phyloP scores from a whole-genome alignment of 2,329 filamentous ascomycete genomes.

The Didymella arachidicola region DNA sequence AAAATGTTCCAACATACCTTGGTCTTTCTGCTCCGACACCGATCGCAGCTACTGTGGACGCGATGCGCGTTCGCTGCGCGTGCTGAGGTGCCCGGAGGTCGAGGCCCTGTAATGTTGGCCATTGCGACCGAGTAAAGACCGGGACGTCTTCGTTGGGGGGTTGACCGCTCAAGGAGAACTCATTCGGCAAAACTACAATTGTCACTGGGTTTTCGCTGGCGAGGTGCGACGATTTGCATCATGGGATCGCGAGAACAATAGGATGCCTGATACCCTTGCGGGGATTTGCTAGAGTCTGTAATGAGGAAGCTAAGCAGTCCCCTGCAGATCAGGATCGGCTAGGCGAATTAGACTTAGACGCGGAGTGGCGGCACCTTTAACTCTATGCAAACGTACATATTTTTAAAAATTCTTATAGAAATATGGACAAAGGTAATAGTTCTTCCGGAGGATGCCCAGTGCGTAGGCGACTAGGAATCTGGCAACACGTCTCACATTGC shows the following conservation, averaged over 20 bases:
- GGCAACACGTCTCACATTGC: constrained; percentile 10
- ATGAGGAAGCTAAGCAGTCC: constrained; percentile 12
- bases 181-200: constrained; percentile 12
- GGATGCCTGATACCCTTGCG: constrained; percentile 15
- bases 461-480: constrained; percentile 1
- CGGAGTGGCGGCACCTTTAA: constrained; percentile 5
- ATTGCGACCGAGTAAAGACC: constrained; percentile 28
- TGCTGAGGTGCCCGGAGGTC: constrained; percentile 26
- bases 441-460: constrained; percentile 6
- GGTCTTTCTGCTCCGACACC: constrained; percentile 50
- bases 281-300: constrained; percentile 11
- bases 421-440: constrained; percentile 10
- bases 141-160: constrained; percentile 1
- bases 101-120: constrained; percentile 36
- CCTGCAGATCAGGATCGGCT: constrained; percentile 19
- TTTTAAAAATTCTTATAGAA: constrained; percentile 12
- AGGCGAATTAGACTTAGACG: constrained; percentile 8
- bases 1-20: constrained; percentile 37
- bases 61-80: constrained; percentile 43
- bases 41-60: constrained; percentile 50
- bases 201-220: constrained; percentile 7
- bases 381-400: background rate
- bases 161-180: constrained; percentile 6
- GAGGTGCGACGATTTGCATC: constrained; percentile 13
- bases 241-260: constrained; percentile 14